phyloP scores from a whole-genome alignment of 176 grass and related monocot species.

The Otatea glauca region DNA sequence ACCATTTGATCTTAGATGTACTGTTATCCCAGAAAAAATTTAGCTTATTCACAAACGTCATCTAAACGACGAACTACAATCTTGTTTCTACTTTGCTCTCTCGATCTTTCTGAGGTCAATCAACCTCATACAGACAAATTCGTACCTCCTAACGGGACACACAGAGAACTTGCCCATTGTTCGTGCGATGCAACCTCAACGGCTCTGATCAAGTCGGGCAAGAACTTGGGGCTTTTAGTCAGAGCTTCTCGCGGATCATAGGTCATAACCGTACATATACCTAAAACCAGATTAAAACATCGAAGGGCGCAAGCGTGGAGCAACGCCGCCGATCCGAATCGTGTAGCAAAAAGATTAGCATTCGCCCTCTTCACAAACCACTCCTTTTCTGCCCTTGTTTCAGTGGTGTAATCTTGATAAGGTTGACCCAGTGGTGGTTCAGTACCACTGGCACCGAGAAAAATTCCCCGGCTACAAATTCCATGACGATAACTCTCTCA shows the following conservation, averaged over 20 bases:
- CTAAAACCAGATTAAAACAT: no score
- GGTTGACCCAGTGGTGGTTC: background rate
- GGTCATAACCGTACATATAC: no score
- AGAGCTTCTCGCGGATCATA: no score
- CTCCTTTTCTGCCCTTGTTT: background rate
- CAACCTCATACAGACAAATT: no score
- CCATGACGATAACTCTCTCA: background rate
- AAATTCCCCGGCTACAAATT: background rate
- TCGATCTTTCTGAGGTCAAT: background rate
- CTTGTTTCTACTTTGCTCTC: background rate
- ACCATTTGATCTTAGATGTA: background rate
- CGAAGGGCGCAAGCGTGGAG: no score
- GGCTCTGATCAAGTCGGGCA: no score
- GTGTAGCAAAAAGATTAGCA: background rate
- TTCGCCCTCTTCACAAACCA: background rate
- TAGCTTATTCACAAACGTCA: background rate
- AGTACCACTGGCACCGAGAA: background rate
- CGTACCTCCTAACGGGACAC: no score
- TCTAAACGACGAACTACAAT: background rate
- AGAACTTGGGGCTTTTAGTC: no score
- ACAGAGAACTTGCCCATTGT: no score
- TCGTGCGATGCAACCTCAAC: no score
- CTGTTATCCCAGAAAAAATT: background rate
- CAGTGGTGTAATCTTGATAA: constrained; percentile 9
- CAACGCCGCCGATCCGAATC: no score